Conservation (phyloP, 768 basidiomycete genomes). For the Clathrus columnatus region DNA sequence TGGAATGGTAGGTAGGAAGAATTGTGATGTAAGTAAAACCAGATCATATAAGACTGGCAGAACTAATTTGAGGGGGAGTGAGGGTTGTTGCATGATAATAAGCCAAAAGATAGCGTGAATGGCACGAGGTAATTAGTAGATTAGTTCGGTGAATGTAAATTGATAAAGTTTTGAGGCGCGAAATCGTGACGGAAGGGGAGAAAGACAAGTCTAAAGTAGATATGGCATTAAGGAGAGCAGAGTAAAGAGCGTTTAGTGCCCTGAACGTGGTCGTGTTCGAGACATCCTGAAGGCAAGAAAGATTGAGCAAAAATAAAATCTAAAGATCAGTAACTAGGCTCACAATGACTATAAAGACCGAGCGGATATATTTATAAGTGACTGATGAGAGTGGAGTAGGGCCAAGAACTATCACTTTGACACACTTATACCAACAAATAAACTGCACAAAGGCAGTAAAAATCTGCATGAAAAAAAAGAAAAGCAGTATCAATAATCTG, state of each 20-base stretch:
- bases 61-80: constrained; percentile 62
- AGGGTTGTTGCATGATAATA: constrained; percentile 57
- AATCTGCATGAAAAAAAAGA: background rate
- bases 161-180: constrained; percentile 47
- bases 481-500: background rate
- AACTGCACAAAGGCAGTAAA: background rate
- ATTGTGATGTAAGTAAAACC: constrained; percentile 78
- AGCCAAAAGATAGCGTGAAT: constrained; percentile 63
- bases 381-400: too few relatives aligned
- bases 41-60: constrained; percentile 66
- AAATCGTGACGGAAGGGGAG: constrained; percentile 58
- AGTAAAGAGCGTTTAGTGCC: constrained; percentile 18
- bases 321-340: background rate
- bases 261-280: constrained; percentile 7
- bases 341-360: background rate
- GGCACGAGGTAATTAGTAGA: constrained; percentile 56
- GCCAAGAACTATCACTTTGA: background rate
- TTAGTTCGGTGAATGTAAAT: constrained; percentile 46
- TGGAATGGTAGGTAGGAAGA: constrained; percentile 83
- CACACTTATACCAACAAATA: background rate
- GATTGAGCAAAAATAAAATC: background rate
- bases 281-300: background rate
- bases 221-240: constrained; percentile 53
- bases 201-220: constrained; percentile 68
- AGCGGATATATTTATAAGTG: background rate